phyloP scores from a whole-genome alignment of 768 basidiomycete genomes.

The Agrocybe pediades region DNA sequence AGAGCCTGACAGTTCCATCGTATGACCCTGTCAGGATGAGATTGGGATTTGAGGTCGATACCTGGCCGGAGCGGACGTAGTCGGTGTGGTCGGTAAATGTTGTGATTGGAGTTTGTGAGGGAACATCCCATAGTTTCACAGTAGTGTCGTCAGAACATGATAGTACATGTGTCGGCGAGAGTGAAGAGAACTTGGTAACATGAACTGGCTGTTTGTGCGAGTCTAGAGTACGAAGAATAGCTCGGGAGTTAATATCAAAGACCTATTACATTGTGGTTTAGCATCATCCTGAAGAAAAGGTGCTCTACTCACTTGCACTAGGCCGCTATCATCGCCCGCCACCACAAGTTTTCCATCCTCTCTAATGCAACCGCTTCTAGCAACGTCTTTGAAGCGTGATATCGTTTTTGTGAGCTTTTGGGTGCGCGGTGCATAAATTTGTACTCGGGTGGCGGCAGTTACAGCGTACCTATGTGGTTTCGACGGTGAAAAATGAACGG shows the following conservation, averaged over 20 bases:
- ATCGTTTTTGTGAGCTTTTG: conserved; percentile 97
- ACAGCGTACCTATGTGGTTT: conserved; percentile 95
- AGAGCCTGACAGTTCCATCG: conserved; percentile 87
- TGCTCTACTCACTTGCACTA: conserved; percentile 62
- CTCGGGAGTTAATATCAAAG: conserved; percentile 92
- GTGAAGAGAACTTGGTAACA: conserved; percentile 87
- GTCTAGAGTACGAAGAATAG: conserved; percentile 90
- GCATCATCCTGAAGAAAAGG: not conserved
- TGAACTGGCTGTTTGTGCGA: conserved; percentile 97
- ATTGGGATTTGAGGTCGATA: conserved; percentile 80
- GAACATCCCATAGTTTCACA: conserved; percentile 92
- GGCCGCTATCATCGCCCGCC: conserved; percentile 92
- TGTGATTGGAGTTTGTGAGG: conserved; percentile 76
- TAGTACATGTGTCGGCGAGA: conserved; percentile 80
- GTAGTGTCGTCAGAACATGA: conserved; percentile 98
- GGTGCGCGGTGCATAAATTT: conserved; percentile 95
- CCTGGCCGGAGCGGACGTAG: conserved; percentile 93
- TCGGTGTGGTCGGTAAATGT: conserved; percentile 90
- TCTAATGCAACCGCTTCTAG: conserved; percentile 85
- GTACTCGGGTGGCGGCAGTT: conserved; percentile 89
- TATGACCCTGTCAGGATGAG: conserved; percentile 93
- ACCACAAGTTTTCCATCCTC: conserved; percentile 93
- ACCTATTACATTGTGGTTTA: conserved; percentile 46
- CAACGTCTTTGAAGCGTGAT: conserved; percentile 95
- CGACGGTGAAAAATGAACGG: conserved; percentile 85